These are phyloP conservation scores for Leccinum pachyderme DNA, from an alignment of 1,284 basidiomycete species.

Conservation along the genomic window DNA sequence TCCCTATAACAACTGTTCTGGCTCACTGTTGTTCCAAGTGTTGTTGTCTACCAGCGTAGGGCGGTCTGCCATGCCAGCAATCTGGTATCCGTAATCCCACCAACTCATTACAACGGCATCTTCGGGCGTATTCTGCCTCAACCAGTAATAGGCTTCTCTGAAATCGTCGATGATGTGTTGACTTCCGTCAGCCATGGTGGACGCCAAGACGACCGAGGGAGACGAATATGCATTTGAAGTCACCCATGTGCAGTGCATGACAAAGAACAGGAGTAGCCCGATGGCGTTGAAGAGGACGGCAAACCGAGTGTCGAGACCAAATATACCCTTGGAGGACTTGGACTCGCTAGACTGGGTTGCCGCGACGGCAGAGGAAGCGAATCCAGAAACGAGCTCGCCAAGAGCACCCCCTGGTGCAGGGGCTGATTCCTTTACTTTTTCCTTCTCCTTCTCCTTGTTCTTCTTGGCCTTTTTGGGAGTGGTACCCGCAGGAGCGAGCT, in stretches of 20 bases:
- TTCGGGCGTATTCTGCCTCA: conserved; percentile 91
- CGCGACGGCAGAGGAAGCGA: conserved; percentile 36
- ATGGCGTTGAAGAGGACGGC: conserved; percentile 78
- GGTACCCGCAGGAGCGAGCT: conserved; percentile 31
- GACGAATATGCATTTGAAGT: conserved; percentile 96
- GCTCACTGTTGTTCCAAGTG: conserved; percentile 99
- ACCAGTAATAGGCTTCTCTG: conserved; percentile 99
- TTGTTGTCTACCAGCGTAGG: conserved; percentile 99
- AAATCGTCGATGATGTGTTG: conserved; percentile 99
- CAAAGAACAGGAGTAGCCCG: conserved; percentile 84
- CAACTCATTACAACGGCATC: conserved; percentile 97
- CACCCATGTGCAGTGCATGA: conserved; percentile 96
- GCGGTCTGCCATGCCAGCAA: conserved; percentile 97
- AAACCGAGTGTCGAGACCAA: conserved; percentile 82
- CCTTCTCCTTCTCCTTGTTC: conserved; percentile 45
- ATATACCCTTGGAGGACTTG: conserved; percentile 59
- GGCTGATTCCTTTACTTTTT: conserved; percentile 42
- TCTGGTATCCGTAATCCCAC: conserved; percentile 99
- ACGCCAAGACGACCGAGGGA: conserved; percentile 94
- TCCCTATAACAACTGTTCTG: not conserved
- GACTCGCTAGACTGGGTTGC: conserved; percentile 24
- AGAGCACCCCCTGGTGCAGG: conserved; percentile 36
- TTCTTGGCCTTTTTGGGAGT: conserved; percentile 68
- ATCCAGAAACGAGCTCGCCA: conserved; percentile 44
- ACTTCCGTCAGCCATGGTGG: conserved; percentile 78